Evolutionary conservation across 148 eudicot species (phyloP).

Genomic region (Rhododendron ferrugineum): DNA sequence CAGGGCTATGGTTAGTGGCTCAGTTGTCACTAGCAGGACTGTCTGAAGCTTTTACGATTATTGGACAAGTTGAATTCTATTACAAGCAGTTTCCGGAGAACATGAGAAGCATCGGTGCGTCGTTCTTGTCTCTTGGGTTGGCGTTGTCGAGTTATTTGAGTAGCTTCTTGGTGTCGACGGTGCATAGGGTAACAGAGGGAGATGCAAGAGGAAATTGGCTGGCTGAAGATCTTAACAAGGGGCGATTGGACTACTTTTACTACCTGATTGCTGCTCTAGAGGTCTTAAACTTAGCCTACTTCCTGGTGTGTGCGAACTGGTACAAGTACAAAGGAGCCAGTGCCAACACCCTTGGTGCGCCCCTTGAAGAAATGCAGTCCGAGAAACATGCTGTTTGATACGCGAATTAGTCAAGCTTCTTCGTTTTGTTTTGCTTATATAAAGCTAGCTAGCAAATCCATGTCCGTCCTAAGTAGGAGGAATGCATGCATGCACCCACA

Average conservation of each 20-base stretch:
- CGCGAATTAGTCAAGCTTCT: not conserved
- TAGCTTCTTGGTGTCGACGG: conserved; percentile 39
- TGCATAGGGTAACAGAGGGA: conserved; percentile 22
- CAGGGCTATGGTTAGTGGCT: conserved; percentile 36
- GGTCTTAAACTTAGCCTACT: conserved; percentile 37
- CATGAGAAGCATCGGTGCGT: conserved; percentile 46
- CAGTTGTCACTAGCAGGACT: conserved; percentile 31
- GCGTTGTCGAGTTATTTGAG: conserved; percentile 50
- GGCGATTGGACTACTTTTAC: conserved; percentile 55
- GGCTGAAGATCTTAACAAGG: conserved; percentile 47
- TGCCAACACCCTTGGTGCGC: not conserved
- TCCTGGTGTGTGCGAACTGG: conserved; percentile 57
- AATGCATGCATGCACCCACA: not conserved
- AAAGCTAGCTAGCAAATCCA: conserved; percentile 13
- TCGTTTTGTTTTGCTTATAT: not conserved
- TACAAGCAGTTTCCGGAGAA: conserved; percentile 47
- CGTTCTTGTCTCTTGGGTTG: conserved; percentile 51
- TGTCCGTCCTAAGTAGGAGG: not conserved
- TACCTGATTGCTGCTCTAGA: conserved; percentile 42
- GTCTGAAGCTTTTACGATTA: conserved; percentile 33
- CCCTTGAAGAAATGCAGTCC: conserved; percentile 18
- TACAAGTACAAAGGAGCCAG: conserved; percentile 48
- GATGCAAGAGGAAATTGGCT: conserved; percentile 31
- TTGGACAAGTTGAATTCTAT: conserved; percentile 35
- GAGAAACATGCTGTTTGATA: conserved; percentile 28